Conservation (phyloP, 2,329 filamentous ascomycete genomes). For the Domatiomyces globalis region DNA sequence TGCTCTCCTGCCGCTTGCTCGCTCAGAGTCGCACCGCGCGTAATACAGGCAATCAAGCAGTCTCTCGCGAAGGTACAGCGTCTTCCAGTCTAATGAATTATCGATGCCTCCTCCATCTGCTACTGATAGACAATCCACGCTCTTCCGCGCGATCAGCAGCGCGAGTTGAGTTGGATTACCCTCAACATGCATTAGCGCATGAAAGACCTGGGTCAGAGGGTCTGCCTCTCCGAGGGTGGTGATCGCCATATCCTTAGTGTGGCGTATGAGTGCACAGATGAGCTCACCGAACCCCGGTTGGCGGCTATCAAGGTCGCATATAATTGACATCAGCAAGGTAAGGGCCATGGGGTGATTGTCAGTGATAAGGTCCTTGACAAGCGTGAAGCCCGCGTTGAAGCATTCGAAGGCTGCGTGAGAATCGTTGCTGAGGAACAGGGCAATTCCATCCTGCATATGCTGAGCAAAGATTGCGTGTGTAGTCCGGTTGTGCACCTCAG, state of each 20-base stretch:
- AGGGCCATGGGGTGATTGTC: conserved; percentile 5
- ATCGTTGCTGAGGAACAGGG: not conserved
- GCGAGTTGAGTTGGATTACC: too few relatives aligned
- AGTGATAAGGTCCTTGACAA: conserved; percentile 1
- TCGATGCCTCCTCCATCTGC: too few relatives aligned
- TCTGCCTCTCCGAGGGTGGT: not conserved
- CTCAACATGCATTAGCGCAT: not conserved
- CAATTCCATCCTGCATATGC: conserved; percentile 5
- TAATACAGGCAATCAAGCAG: conserved; percentile 7
- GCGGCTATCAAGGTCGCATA: conserved; percentile 3
- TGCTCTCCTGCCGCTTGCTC: not conserved
- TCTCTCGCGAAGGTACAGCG: conserved; percentile 5
- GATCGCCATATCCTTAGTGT: conserved; percentile 1
- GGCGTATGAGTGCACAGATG: not conserved
- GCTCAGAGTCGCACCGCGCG: not conserved
- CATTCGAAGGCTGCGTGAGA: not conserved
- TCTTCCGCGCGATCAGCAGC: too few relatives aligned
- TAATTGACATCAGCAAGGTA: conserved; percentile 1
- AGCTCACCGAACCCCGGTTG: not conserved
- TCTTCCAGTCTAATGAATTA: conserved; percentile 4
- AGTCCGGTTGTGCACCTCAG: conserved; percentile 3
- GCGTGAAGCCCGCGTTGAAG: conserved; percentile 3
- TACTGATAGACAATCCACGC: too few relatives aligned
- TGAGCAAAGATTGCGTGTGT: conserved; percentile 8
- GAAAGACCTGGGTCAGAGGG: conserved; percentile 2